Percentiles rank a stretch among this genome's conserved stretches.
Conservation (phyloP, 768 basidiomycete genomes). For the Baorangia bicolor region DNA sequence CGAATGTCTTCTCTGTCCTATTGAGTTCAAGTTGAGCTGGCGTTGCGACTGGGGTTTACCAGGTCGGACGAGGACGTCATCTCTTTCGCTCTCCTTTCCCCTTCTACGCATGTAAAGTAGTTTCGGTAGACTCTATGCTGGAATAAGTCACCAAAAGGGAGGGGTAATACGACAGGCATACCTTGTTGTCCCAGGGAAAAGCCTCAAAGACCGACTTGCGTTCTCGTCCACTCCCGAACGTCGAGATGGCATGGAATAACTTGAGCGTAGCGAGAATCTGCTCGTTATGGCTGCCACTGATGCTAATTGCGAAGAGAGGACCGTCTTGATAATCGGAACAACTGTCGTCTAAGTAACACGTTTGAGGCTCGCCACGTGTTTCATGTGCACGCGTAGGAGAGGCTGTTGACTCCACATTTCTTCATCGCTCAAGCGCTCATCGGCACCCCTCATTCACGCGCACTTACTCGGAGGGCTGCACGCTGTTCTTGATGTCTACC, state of each 20-base stretch:
- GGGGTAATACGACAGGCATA: constrained; percentile 21
- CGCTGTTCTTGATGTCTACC: too few species aligned
- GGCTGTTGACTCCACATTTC: too few species aligned
- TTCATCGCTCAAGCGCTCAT: too few species aligned
- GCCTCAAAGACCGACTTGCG: constrained; percentile 59
- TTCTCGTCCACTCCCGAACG: constrained; percentile 66
- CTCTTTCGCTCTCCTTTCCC: constrained; percentile 39
- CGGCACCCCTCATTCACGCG: too few species aligned
- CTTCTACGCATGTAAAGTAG: constrained; percentile 70
- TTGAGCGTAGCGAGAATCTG: constrained; percentile 65
- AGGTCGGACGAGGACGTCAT: constrained; percentile 50
- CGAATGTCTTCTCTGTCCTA: constrained; percentile 61
- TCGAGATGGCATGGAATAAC: constrained; percentile 58
- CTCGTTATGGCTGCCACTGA: constrained; percentile 63
- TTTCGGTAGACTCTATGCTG: constrained; percentile 57
- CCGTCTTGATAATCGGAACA: constrained; percentile 55
- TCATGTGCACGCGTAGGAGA: too few species aligned
- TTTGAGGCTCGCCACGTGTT: too few species aligned
- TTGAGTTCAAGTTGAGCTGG: not conserved
- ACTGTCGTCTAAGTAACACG: too few species aligned
- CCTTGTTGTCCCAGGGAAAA: constrained; percentile 82
- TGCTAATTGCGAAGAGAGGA: constrained; percentile 60
- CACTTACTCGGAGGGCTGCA: too few species aligned
- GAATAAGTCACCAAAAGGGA: not conserved
- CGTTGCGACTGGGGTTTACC: constrained; percentile 38